These are phyloP conservation scores for Herpetomonas tarakana DNA, from an alignment of 208 protist species.

Conservation along the genomic window DNA sequence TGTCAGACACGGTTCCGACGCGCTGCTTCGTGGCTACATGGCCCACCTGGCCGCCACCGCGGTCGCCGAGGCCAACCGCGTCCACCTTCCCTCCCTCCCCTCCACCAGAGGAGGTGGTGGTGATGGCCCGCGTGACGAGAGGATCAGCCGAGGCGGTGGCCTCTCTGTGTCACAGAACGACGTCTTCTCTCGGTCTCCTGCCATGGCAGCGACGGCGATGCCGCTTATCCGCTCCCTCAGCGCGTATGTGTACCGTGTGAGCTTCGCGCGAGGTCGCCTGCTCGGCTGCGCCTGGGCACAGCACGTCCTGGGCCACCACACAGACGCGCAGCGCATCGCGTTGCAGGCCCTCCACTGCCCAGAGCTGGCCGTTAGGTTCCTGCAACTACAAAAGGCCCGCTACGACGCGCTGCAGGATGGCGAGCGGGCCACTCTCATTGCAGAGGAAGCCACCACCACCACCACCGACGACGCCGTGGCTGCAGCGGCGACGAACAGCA, in stretches of 20 bases:
- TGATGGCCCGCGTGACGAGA: too few species aligned
- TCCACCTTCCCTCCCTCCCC: too few species aligned
- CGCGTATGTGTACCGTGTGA: constrained; percentile 12
- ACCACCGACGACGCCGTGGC: too few species aligned
- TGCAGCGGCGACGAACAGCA: too few species aligned
- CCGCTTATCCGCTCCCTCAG: constrained; percentile 1
- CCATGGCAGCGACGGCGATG: neutral
- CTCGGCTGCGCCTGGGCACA: constrained; percentile 32
- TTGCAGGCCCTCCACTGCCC: constrained; percentile 5
- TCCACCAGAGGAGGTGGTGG: too few species aligned
- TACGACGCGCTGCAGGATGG: constrained; percentile 1
- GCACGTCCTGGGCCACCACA: constrained; percentile 25
- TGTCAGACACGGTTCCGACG: neutral
- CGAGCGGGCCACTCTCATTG: too few species aligned
- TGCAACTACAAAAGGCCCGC: constrained; percentile 13
- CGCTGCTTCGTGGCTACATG: neutral
- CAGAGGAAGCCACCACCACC: too few species aligned
- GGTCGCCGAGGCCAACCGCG: neutral
- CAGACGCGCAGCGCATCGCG: constrained; percentile 11
- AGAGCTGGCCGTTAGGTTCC: constrained; percentile 18
- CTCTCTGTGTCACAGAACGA: too few species aligned
- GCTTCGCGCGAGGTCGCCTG: constrained; percentile 6
- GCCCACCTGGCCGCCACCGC: neutral
- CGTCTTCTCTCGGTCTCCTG: too few species aligned
- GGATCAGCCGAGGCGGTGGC: too few species aligned